phyloP scores from a whole-genome alignment of 202 grass and related monocot species.

The Carex arenaria region DNA sequence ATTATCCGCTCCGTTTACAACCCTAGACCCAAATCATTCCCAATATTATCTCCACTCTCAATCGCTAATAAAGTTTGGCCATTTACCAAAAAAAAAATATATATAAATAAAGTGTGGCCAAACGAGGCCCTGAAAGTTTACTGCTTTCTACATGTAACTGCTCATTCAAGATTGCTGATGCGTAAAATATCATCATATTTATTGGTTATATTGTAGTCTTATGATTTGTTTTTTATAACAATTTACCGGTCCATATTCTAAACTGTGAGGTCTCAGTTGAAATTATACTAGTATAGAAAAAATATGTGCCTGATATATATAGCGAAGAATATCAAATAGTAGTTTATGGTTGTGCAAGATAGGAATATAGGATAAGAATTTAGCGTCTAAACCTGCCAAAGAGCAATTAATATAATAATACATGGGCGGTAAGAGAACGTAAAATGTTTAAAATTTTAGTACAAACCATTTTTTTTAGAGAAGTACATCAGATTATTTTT shows the following conservation, averaged over 20 bases:
- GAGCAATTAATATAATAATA: too few relatives aligned
- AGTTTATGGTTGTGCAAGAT: background rate
- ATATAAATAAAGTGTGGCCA: background rate
- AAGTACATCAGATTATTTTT: background rate
- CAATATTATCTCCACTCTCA: background rate
- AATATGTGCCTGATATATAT: background rate
- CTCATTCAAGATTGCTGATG: background rate
- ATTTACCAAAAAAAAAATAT: background rate
- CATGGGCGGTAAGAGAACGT: too few relatives aligned
- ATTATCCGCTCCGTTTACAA: too few relatives aligned
- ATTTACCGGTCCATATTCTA: background rate
- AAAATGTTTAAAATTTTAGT: too few relatives aligned
- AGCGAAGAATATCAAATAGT: background rate
- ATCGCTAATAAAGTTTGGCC: background rate
- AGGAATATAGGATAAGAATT: background rate
- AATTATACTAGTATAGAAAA: background rate
- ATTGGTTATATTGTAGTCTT: background rate
- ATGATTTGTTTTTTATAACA: background rate
- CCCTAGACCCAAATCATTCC: too few relatives aligned
- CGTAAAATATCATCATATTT: background rate
- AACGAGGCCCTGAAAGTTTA: background rate
- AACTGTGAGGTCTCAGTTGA: background rate
- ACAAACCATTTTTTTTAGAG: background rate
- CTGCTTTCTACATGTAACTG: background rate
- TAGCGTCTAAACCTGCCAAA: background rate